phyloP scores from a whole-genome alignment of 129 eudicot species.

The Kitagawia praeruptora region DNA sequence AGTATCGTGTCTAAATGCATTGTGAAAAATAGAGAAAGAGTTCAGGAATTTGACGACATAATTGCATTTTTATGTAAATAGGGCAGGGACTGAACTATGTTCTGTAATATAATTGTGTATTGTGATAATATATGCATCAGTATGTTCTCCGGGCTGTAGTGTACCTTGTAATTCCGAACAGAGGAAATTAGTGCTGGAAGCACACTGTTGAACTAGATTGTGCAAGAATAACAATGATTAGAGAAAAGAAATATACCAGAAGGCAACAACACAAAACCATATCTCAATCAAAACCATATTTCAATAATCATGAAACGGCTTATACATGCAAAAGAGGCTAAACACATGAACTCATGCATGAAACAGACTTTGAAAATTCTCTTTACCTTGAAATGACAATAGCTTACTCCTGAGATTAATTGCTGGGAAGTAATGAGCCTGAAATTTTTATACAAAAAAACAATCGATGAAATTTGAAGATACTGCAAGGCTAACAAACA shows the following conservation, averaged over 20 bases:
- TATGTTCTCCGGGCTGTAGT: constrained; percentile 1
- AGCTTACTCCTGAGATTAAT: too few relatives aligned
- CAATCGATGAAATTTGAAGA: too few relatives aligned
- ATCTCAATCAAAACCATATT: too few relatives aligned
- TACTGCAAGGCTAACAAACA: too few relatives aligned
- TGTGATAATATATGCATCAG: not conserved
- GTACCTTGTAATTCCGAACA: not conserved
- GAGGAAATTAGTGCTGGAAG: not conserved
- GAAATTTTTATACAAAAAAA: too few relatives aligned
- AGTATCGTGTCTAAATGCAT: not conserved
- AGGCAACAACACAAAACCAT: too few relatives aligned
- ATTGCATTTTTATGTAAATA: constrained; percentile 6
- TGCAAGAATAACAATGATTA: not conserved
- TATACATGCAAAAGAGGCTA: too few relatives aligned
- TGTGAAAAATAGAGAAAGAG: not conserved
- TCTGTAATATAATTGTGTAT: not conserved
- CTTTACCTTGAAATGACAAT: too few relatives aligned
- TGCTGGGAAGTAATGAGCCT: too few relatives aligned
- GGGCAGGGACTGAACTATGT: not conserved
- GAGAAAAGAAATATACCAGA: not conserved
- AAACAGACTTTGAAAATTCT: too few relatives aligned
- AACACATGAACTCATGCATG: too few relatives aligned
- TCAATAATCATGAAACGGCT: too few relatives aligned
- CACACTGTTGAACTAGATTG: not conserved
- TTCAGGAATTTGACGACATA: constrained; percentile 4